phyloP scores from a whole-genome alignment of 805 yeast genomes.

The Lipomyces lipofer region DNA sequence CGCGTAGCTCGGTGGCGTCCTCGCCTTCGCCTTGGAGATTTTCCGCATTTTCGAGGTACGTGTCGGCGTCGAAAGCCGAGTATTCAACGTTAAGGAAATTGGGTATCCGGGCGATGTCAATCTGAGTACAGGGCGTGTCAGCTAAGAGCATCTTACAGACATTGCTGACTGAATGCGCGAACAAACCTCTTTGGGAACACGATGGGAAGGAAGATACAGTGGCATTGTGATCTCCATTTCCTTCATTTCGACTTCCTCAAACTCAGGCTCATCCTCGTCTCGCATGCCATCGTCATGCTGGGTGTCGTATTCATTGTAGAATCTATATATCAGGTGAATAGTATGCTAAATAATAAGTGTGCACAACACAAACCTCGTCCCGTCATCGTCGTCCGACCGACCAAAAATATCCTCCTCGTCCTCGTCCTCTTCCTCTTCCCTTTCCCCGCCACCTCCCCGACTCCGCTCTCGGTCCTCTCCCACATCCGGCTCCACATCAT shows the following conservation, averaged over 20 bases:
- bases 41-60: conserved; percentile 44
- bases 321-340: conserved; percentile 5
- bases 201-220: conserved; percentile 37
- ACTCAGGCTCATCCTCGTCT: conserved; percentile 31
- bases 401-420: background rate
- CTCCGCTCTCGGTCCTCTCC: conserved; percentile 6
- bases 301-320: conserved; percentile 10
- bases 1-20: conserved; percentile 20
- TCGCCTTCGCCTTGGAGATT: conserved; percentile 23
- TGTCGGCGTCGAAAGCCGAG: conserved; percentile 74
- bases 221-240: conserved; percentile 41
- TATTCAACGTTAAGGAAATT: conserved; percentile 81
- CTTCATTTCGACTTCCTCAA: conserved; percentile 34
- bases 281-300: too few species aligned
- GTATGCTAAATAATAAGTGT: background rate
- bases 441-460: conserved; percentile 24
- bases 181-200: conserved; percentile 32
- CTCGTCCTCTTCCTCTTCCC: conserved; percentile 5
- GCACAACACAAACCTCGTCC: background rate
- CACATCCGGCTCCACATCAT: conserved; percentile 16
- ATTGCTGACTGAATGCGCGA: background rate
- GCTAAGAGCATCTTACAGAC: too few species aligned
- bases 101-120: conserved; percentile 67
- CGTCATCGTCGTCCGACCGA: too few species aligned
- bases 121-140: too few species aligned